phyloP scores from a whole-genome alignment of 768 basidiomycete species.

The Calocybe indica region DNA sequence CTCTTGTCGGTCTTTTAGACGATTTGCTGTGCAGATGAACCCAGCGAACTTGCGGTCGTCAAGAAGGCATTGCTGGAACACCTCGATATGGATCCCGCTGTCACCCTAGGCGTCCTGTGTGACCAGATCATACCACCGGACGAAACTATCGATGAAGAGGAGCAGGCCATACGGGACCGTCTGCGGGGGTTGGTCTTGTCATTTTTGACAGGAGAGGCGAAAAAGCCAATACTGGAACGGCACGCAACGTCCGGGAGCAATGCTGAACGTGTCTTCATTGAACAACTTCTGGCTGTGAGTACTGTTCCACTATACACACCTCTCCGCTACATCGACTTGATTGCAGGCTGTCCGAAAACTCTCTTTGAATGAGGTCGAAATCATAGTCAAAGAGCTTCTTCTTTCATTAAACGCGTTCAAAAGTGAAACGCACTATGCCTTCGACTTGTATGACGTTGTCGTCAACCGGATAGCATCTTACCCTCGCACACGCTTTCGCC shows the following conservation, averaged over 20 bases:
- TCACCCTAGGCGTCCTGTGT: conserved; percentile 60
- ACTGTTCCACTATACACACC: background rate
- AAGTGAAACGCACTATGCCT: background rate
- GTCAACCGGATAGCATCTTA: background rate
- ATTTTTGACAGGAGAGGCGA: conserved; percentile 52
- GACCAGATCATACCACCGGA: conserved; percentile 56
- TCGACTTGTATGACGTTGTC: too few species aligned
- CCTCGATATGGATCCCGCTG: conserved; percentile 54
- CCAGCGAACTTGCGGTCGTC: conserved; percentile 56
- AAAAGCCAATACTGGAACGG: conserved; percentile 35
- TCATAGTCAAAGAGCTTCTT: conserved; percentile 50
- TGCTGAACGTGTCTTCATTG: conserved; percentile 41
- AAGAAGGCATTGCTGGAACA: conserved; percentile 55
- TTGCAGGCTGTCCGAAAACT: conserved; percentile 46
- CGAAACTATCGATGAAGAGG: conserved; percentile 51
- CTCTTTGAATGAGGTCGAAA: conserved; percentile 30
- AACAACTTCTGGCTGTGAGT: conserved; percentile 45
- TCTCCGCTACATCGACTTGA: conserved; percentile 4
- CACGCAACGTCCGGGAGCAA: conserved; percentile 37
- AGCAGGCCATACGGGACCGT: conserved; percentile 48
- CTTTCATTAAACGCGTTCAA: conserved; percentile 40
- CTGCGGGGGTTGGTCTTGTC: conserved; percentile 53
- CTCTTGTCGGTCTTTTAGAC: conserved; percentile 1
- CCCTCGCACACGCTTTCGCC: conserved; percentile 8
- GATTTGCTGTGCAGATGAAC: conserved; percentile 43